phyloP scores from a whole-genome alignment of 2,329 filamentous ascomycete genomes.

The Corynespora cassiicola region DNA sequence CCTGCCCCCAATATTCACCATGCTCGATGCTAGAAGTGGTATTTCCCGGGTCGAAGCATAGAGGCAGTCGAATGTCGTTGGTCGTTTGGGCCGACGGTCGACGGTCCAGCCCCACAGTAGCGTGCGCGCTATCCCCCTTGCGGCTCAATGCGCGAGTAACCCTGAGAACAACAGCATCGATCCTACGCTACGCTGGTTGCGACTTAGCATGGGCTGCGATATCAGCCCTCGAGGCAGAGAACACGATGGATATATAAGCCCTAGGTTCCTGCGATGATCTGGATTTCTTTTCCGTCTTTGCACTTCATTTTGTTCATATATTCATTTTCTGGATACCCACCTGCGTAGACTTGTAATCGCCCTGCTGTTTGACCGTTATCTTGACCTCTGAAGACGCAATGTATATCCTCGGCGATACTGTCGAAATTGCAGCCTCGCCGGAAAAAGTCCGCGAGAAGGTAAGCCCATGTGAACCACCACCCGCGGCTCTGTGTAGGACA shows the following conservation, averaged over 20 bases:
- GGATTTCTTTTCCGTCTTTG: neutral
- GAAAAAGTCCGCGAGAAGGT: conserved; percentile 19
- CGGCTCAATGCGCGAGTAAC: conserved; percentile 30
- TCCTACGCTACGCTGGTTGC: too few relatives aligned
- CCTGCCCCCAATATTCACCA: conserved; percentile 40
- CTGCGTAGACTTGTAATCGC: neutral
- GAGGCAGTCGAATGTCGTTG: too few relatives aligned
- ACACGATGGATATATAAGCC: neutral
- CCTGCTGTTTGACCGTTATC: neutral
- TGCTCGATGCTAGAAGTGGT: too few relatives aligned
- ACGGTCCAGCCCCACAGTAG: neutral
- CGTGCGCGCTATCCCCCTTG: conserved; percentile 25
- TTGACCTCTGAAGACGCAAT: neutral
- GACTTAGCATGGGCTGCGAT: too few relatives aligned
- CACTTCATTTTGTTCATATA: conserved; percentile 14
- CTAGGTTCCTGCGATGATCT: neutral
- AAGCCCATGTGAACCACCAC: neutral
- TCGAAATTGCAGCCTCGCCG: conserved; percentile 24
- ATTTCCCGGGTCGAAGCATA: too few relatives aligned
- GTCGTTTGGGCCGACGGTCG: too few relatives aligned
- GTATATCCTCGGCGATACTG: conserved; percentile 4
- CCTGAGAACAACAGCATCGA: conserved; percentile 4
- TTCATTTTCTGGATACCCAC: neutral
- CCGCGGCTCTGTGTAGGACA: neutral
- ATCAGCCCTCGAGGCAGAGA: too few relatives aligned